Conservation (phyloP, 225 moss, liverwort and hornwort genomes). For the Rhytidiadelphus loreus region DNA sequence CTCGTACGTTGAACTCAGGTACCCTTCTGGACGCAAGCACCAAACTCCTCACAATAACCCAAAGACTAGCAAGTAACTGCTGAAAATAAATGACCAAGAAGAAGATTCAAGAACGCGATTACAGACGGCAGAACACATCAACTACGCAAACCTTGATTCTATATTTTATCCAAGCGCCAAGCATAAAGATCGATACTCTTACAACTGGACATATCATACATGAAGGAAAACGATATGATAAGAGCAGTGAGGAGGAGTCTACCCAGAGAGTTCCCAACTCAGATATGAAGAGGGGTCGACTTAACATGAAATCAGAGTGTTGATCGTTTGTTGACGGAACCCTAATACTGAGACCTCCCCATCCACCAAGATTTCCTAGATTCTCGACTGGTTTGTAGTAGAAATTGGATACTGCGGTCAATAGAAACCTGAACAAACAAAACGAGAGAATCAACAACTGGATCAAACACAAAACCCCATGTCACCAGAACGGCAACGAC, state of each 20-base stretch:
- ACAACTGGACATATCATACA: background rate
- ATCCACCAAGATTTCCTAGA: background rate
- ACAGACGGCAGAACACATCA: background rate
- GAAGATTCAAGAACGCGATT: background rate
- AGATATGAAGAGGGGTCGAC: background rate
- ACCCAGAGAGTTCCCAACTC: background rate
- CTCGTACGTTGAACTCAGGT: background rate
- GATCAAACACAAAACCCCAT: background rate
- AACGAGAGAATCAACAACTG: background rate
- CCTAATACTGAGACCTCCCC: background rate
- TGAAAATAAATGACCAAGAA: background rate
- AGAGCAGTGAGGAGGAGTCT: background rate
- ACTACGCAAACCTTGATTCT: background rate
- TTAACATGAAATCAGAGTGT: background rate
- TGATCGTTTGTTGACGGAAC: too few species aligned
- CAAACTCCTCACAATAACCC: background rate
- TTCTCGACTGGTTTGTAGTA: background rate
- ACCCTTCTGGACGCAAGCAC: background rate
- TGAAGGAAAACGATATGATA: background rate
- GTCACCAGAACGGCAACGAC: background rate
- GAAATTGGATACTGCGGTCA: background rate
- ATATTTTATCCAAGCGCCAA: background rate
- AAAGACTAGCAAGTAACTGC: background rate
- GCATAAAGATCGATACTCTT: background rate
- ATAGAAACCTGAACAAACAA: background rate